Evolutionary conservation across 139 green algal species (phyloP).

Genomic region (Chlorella ohadii): DNA sequence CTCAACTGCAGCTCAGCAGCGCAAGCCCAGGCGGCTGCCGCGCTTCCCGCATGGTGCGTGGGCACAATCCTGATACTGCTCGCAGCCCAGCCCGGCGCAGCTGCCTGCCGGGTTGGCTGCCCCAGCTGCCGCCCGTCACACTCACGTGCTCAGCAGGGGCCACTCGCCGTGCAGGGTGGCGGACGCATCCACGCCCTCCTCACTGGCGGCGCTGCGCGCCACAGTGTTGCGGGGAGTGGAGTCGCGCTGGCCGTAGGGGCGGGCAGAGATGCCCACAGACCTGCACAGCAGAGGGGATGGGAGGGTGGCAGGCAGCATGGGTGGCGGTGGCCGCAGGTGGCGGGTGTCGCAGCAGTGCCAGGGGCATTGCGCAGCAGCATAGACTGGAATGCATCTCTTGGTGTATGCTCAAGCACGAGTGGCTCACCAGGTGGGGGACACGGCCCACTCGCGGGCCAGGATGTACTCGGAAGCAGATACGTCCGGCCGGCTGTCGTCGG

Average conservation of each 20-base stretch:
- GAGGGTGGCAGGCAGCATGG: not conserved
- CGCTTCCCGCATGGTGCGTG: too few relatives aligned
- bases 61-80: too few relatives aligned
- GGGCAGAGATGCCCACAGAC: not conserved
- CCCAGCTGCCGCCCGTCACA: not conserved
- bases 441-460: not conserved
- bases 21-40: too few relatives aligned
- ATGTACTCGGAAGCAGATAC: not conserved
- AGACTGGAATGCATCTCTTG: too few relatives aligned
- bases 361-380: too few relatives aligned
- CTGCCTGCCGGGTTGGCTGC: too few relatives aligned
- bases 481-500: not conserved
- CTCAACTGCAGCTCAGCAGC: too few relatives aligned
- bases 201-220: not conserved
- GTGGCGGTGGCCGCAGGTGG: not conserved
- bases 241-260: not conserved
- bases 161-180: not conserved
- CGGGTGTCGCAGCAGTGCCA: not conserved
- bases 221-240: not conserved
- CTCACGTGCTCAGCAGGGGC: not conserved
- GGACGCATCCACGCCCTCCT: not conserved
- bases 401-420: too few relatives aligned
- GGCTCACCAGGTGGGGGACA: not conserved
- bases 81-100: too few relatives aligned
- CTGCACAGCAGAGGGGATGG: not conserved